Percentiles rank a stretch among this genome's conserved stretches.
phyloP scores from a whole-genome alignment of 2,329 filamentous ascomycete genomes.

The Aureobasidium sp. region DNA sequence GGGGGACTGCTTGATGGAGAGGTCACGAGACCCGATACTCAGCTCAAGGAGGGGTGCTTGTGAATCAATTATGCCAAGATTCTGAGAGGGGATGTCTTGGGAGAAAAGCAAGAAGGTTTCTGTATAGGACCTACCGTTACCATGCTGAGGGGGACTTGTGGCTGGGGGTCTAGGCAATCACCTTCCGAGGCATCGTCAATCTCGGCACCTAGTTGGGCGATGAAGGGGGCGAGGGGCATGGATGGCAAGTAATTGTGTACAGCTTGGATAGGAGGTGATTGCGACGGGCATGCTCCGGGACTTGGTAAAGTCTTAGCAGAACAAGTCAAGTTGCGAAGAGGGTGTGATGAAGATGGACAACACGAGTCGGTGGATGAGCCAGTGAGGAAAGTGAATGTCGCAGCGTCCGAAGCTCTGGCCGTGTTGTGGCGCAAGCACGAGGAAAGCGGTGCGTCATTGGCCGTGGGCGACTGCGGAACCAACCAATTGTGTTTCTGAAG shows the following conservation, averaged over 20 bases:
- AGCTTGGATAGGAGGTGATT: no score
- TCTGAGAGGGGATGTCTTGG: conserved; percentile 60
- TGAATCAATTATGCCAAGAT: conserved; percentile 79
- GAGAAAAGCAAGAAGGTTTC: conserved; percentile 87
- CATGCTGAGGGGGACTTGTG: conserved; percentile 4
- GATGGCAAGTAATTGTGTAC: not conserved
- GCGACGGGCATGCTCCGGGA: not conserved
- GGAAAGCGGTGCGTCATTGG: not conserved
- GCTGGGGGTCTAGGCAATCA: conserved; percentile 6
- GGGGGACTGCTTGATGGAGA: conserved; percentile 75
- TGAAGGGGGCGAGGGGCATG: conserved; percentile 4
- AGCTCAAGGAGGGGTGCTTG: conserved; percentile 53
- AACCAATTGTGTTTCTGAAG: not conserved
- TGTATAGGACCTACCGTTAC: conserved; percentile 31
- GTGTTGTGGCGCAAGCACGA: not conserved
- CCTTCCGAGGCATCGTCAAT: conserved; percentile 15
- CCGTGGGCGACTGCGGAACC: not conserved
- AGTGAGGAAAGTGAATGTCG: not conserved
- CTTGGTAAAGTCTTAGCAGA: not conserved
- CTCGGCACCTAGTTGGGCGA: conserved; percentile 36
- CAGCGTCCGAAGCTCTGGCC: not conserved
- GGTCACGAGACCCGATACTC: conserved; percentile 59
- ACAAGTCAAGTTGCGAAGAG: not conserved
- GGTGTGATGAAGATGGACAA: not conserved
- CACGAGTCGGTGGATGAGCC: not conserved